Conservation (phyloP, 2,329 filamentous ascomycete species). For the Aspergillus fumigatus region DNA sequence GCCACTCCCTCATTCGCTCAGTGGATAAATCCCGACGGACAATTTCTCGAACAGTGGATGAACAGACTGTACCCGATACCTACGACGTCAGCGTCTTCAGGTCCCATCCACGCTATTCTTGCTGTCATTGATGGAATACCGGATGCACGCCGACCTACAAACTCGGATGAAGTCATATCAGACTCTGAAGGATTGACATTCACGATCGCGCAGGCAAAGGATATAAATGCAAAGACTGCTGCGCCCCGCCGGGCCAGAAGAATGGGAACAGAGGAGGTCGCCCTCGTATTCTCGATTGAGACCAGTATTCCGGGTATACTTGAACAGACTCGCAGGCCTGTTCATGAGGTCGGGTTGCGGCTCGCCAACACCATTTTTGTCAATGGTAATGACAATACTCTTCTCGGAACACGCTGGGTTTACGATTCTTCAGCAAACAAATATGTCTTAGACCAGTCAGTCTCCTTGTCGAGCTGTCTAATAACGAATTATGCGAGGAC, state of each 20-base stretch:
- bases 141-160: constrained; percentile 2
- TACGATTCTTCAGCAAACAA: constrained; percentile 17
- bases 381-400: constrained; percentile 39
- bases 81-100: background rate
- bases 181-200: constrained; percentile 35
- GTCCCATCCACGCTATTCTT: constrained; percentile 25
- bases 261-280: constrained; percentile 28
- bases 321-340: constrained; percentile 1
- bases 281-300: constrained; percentile 27
- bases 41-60: constrained; percentile 30
- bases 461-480: constrained; percentile 30
- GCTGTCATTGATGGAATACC: constrained; percentile 38
- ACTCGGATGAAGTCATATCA: background rate
- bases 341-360: constrained; percentile 35
- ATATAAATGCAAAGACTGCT: constrained; percentile 27
- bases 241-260: constrained; percentile 25
- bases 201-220: constrained; percentile 21
- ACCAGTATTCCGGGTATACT: constrained; percentile 1
- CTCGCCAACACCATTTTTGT: constrained; percentile 40
- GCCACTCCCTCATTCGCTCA: constrained; percentile 35
- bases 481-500: constrained; percentile 17
- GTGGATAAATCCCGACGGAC: constrained; percentile 30
- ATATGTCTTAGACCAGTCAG: constrained; percentile 21
- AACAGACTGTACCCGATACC: constrained; percentile 21
- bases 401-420: constrained; percentile 34